These are phyloP conservation scores for Podaxis mareebaensis DNA, from an alignment of 768 basidiomycete genomes.

Conservation along the genomic window DNA sequence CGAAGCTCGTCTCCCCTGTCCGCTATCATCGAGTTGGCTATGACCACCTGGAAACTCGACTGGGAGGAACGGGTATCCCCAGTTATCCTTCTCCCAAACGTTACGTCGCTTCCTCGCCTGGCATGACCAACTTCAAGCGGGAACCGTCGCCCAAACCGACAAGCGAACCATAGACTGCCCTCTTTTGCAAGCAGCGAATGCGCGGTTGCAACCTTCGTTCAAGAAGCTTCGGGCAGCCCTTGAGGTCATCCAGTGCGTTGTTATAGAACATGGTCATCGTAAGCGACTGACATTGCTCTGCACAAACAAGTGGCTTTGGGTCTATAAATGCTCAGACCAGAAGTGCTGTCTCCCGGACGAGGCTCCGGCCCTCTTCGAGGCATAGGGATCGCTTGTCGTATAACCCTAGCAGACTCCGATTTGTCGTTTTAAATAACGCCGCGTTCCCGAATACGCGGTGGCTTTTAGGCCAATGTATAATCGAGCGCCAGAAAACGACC, in stretches of 20 bases:
- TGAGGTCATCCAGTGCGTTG: constrained; percentile 46
- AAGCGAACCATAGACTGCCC: constrained; percentile 44
- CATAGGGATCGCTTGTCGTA: background rate
- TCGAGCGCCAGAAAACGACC: no score
- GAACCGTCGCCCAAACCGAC: constrained; percentile 48
- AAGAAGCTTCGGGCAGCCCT: constrained; percentile 40
- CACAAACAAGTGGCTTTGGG: constrained; percentile 40
- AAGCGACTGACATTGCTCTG: constrained; percentile 59
- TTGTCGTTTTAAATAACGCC: background rate
- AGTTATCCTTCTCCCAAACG: constrained; percentile 71
- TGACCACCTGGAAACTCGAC: constrained; percentile 41
- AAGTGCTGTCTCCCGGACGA: constrained; percentile 47
- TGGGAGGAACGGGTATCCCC: constrained; percentile 66
- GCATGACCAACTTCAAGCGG: constrained; percentile 41
- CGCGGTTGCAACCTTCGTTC: constrained; percentile 32
- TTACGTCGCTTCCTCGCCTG: constrained; percentile 58
- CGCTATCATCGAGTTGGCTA: constrained; percentile 47
- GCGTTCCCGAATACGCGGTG: no score
- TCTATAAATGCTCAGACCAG: constrained; percentile 47
- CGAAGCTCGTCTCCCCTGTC: no score
- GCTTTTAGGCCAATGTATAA: no score
- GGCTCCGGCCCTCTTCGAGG: constrained; percentile 26
- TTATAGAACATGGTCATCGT: constrained; percentile 50
- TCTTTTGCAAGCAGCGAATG: constrained; percentile 33
- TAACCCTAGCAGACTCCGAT: background rate